Conservation (phyloP, 768 basidiomycete species). For the Boletus reticuloceps region DNA sequence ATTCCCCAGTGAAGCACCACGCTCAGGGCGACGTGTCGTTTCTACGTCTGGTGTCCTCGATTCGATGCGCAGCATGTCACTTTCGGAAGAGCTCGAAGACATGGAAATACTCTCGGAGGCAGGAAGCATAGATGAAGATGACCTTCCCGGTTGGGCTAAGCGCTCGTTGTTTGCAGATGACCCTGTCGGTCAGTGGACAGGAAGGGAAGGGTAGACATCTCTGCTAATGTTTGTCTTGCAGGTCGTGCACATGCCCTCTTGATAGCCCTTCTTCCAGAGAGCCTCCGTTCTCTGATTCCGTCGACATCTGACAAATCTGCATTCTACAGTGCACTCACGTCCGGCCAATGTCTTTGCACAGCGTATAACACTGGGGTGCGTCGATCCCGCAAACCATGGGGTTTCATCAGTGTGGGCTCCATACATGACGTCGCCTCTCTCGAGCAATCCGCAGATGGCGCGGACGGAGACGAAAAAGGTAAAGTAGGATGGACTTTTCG, state of each 20-base stretch:
- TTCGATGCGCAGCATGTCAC: constrained; percentile 45
- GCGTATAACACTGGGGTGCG: constrained; percentile 83
- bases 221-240: constrained; percentile 27
- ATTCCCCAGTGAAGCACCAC: constrained; percentile 17
- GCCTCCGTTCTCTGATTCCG: constrained; percentile 43
- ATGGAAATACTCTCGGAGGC: constrained; percentile 43
- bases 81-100: constrained; percentile 58
- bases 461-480: constrained; percentile 38
- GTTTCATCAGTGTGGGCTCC: constrained; percentile 72
- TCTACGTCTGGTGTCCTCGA: constrained; percentile 57
- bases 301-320: constrained; percentile 29
- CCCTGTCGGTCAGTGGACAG: constrained; percentile 49
- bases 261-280: constrained; percentile 53
- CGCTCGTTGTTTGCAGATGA: constrained; percentile 52
- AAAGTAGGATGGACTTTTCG: constrained; percentile 81
- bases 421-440: constrained; percentile 78
- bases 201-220: constrained; percentile 1
- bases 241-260: constrained; percentile 68
- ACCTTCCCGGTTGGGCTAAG: constrained; percentile 77
- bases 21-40: constrained; percentile 47
- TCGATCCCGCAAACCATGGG: constrained; percentile 82
- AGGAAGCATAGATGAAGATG: constrained; percentile 60
- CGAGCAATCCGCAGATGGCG: constrained; percentile 46
- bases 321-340: constrained; percentile 59
- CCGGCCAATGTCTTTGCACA: constrained; percentile 76